These are phyloP conservation scores for Cryptococcus floricola DNA, from an alignment of 1,284 basidiomycete genomes.

Conservation along the genomic window DNA sequence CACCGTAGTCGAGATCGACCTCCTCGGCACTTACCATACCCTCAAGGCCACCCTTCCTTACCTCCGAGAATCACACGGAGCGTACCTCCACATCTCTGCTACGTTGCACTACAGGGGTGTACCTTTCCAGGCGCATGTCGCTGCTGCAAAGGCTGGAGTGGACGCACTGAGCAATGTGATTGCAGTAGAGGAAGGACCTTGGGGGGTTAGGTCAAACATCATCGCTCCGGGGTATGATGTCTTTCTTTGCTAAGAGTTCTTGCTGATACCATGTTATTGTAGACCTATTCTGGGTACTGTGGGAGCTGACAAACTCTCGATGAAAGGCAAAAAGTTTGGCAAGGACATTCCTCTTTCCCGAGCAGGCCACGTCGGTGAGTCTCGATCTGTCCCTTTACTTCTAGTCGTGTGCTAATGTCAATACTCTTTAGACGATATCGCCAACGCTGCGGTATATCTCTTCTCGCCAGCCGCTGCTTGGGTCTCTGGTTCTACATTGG, in stretches of 20 bases:
- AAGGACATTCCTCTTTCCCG: slow-evolving; percentile 59
- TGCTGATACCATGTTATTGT: not conserved
- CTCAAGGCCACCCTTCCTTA: slow-evolving; percentile 81
- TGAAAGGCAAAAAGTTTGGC: slow-evolving; percentile 47
- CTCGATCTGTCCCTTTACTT: not conserved
- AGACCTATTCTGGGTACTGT: slow-evolving; percentile 76
- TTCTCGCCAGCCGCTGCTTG: slow-evolving; percentile 83
- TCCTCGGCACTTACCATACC: slow-evolving; percentile 89
- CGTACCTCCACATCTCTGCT: slow-evolving; percentile 87
- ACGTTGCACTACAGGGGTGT: slow-evolving; percentile 86
- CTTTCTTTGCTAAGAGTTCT: not conserved
- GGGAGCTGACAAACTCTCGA: slow-evolving; percentile 69
- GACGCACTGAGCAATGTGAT: slow-evolving; percentile 81
- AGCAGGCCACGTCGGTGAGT: slow-evolving; percentile 56
- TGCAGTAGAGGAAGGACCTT: slow-evolving; percentile 89
- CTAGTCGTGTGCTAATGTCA: no score
- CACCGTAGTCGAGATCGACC: slow-evolving; percentile 92
- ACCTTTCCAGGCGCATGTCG: slow-evolving; percentile 89
- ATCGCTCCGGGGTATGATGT: slow-evolving; percentile 67
- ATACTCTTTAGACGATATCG: slow-evolving; percentile 60
- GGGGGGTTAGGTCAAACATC: slow-evolving; percentile 89
- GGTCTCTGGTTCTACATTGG: slow-evolving; percentile 64
- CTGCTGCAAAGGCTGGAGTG: slow-evolving; percentile 90
- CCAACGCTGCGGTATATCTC: slow-evolving; percentile 75
- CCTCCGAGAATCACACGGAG: slow-evolving; percentile 66